Conservation (phyloP, 176 grass and related monocot species). For the Avena atlantica region DNA sequence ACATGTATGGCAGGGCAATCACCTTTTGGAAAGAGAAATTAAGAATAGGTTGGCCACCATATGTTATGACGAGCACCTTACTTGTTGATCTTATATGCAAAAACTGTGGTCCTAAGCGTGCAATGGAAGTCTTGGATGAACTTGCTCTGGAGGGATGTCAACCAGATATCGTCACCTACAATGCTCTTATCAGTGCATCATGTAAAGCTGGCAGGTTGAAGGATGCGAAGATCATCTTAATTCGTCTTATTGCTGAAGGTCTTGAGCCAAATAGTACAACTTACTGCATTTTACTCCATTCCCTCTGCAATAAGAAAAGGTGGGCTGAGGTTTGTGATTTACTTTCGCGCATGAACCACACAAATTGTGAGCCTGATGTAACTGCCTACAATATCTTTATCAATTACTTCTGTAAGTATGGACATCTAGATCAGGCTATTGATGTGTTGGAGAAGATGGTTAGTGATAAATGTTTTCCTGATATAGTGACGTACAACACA, state of each 20-base stretch:
- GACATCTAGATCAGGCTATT: constrained; percentile 67
- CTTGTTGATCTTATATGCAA: constrained; percentile 77
- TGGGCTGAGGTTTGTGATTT: constrained; percentile 69
- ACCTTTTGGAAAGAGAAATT: constrained; percentile 75
- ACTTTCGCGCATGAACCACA: constrained; percentile 58
- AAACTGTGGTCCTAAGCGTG: constrained; percentile 52
- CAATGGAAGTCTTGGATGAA: constrained; percentile 67
- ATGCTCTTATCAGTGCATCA: constrained; percentile 65
- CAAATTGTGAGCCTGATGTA: constrained; percentile 61
- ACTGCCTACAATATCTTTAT: constrained; percentile 83
- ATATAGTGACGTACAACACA: constrained; percentile 86
- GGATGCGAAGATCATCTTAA: constrained; percentile 53
- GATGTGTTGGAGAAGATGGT: constrained; percentile 73
- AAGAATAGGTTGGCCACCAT: constrained; percentile 65
- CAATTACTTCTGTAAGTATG: constrained; percentile 71
- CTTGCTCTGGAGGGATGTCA: constrained; percentile 62
- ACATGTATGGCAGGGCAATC: constrained; percentile 60
- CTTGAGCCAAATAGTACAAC: constrained; percentile 68
- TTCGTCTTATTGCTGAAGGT: constrained; percentile 55
- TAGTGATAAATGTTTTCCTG: constrained; percentile 57
- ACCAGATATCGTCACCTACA: constrained; percentile 72
- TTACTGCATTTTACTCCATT: constrained; percentile 75
- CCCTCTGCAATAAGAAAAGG: constrained; percentile 57
- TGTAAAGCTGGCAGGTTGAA: constrained; percentile 67
- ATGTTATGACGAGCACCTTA: constrained; percentile 68